Percentiles rank a stretch among this genome's conserved stretches.
Conservation (phyloP, 805 yeast genomes). For the Zygoascus tannicola region DNA sequence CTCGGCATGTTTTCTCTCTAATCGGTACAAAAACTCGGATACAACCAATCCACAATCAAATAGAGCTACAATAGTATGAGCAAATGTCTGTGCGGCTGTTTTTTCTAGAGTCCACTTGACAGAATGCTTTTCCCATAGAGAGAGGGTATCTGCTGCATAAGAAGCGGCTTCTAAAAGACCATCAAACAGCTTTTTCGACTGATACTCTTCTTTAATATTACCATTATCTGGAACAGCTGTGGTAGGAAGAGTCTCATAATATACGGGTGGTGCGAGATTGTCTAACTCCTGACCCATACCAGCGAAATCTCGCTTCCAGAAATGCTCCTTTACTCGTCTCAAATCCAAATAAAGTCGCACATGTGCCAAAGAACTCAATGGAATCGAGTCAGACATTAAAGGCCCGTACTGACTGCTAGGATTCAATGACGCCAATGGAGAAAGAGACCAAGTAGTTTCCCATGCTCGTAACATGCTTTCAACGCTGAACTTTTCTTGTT, state of each 20-base stretch:
- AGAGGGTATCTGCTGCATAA: conserved; percentile 31
- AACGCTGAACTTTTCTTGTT: conserved; percentile 15
- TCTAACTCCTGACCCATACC: conserved; percentile 28
- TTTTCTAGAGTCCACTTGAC: conserved; percentile 23
- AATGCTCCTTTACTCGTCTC: conserved; percentile 29
- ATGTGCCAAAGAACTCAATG: conserved; percentile 31
- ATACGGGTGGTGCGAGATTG: conserved; percentile 10
- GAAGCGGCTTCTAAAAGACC: conserved; percentile 30
- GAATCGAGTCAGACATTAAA: conserved; percentile 35
- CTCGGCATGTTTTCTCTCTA: conserved; percentile 12
- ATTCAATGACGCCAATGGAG: conserved; percentile 34
- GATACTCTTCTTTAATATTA: not conserved
- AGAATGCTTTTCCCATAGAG: conserved; percentile 31
- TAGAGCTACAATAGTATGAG: conserved; percentile 28
- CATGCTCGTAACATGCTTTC: conserved; percentile 32
- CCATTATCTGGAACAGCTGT: not conserved
- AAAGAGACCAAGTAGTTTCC: conserved; percentile 33
- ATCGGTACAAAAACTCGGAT: conserved; percentile 25
- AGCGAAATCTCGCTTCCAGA: conserved; percentile 34
- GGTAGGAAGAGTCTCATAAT: conserved; percentile 8
- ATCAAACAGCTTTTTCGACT: conserved; percentile 15
- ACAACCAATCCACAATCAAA: conserved; percentile 31
- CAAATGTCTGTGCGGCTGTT: conserved; percentile 27
- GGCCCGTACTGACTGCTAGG: conserved; percentile 33
- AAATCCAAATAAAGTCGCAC: conserved; percentile 30